Evolutionary conservation across 257 asterid species (phyloP).

Genomic region (Solanum verrucosum): DNA sequence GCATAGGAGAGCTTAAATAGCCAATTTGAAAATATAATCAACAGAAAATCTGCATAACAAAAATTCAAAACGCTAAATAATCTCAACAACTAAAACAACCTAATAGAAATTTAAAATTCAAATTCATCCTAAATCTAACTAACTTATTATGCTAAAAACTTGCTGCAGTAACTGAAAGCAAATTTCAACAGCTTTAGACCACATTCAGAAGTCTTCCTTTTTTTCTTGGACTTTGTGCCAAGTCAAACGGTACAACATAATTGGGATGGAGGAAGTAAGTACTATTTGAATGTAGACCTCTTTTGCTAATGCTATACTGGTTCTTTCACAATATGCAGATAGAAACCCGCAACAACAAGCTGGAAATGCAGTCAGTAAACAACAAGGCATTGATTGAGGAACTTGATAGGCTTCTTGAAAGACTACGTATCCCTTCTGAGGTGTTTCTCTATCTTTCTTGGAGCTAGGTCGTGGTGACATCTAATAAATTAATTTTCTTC

Average conservation of each 20-base stretch:
- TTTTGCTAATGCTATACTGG: conserved; percentile 6
- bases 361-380: conserved; percentile 95
- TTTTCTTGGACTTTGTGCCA: background rate
- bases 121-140: background rate
- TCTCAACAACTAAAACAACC: background rate
- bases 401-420: conserved; percentile 86
- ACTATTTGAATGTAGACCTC: background rate
- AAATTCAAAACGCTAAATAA: background rate
- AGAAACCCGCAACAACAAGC: conserved; percentile 87
- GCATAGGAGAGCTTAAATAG: background rate
- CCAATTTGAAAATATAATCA: background rate
- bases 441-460: conserved; percentile 21
- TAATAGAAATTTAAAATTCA: background rate
- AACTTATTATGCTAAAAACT: background rate
- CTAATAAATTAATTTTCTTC: conserved; percentile 3
- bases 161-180: background rate
- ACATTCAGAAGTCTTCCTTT: background rate
- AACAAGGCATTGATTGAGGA: conserved; percentile 83
- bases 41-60: background rate
- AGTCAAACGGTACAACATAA: background rate
- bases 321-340: conserved; percentile 50
- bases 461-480: background rate
- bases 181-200: background rate
- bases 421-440: conserved; percentile 76
- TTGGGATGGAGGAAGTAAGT: background rate